Percentiles rank a stretch among this genome's conserved stretches.
These are phyloP conservation scores for Xylariaceae sp. DNA, from an alignment of 2,329 filamentous ascomycete species.

Conservation along the genomic window DNA sequence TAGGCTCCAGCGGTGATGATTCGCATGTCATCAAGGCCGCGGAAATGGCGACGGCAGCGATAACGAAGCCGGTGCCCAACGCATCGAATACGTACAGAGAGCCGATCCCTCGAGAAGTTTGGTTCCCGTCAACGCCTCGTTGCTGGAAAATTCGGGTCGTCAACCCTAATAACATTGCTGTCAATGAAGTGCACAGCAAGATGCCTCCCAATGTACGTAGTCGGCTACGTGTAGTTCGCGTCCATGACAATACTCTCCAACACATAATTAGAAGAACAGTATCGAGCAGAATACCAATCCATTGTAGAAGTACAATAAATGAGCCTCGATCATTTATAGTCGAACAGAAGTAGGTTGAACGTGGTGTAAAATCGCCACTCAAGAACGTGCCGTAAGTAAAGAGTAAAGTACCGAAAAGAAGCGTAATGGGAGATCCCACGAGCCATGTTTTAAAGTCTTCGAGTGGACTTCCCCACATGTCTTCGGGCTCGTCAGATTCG, in stretches of 20 bases:
- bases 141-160: slow-evolving; percentile 25
- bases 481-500: slow-evolving; percentile 42
- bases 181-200: slow-evolving; percentile 36
- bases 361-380: slow-evolving; percentile 31
- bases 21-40: slow-evolving; percentile 43
- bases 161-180: slow-evolving; percentile 34
- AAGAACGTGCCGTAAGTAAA: slow-evolving; percentile 41
- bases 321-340: slow-evolving; percentile 34
- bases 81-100: slow-evolving; percentile 46
- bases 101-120: slow-evolving; percentile 31
- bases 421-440: slow-evolving; percentile 34
- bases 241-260: slow-evolving; percentile 50
- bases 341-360: slow-evolving; percentile 51
- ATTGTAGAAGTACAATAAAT: slow-evolving; percentile 37
- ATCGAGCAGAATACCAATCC: slow-evolving; percentile 42
- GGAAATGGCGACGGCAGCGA: slow-evolving; percentile 41
- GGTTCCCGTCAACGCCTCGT: slow-evolving; percentile 19
- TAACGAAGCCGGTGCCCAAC: slow-evolving; percentile 42
- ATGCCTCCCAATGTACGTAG: slow-evolving; percentile 42
- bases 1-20: slow-evolving; percentile 38
- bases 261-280: slow-evolving; percentile 40
- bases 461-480: slow-evolving; percentile 38
- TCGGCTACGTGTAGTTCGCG: slow-evolving; percentile 41
- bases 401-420: slow-evolving; percentile 32
- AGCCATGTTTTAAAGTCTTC: slow-evolving; percentile 48